Percentiles rank a stretch among this genome's conserved stretches.
Conservation (phyloP, 2,329 filamentous ascomycete species). For the Alternaria gaisen region DNA sequence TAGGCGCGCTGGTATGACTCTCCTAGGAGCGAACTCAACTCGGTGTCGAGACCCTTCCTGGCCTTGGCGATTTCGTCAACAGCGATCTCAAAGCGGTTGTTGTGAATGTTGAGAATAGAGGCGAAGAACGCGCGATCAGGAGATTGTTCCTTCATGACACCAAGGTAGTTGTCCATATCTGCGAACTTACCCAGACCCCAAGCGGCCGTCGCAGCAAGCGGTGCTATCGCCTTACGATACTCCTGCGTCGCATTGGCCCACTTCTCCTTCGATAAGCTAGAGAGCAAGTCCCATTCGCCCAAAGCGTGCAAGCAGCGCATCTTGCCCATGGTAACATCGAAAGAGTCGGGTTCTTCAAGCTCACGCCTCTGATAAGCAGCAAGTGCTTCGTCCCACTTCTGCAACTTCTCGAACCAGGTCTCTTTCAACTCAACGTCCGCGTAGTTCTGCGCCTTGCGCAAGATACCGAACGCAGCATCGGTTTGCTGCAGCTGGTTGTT, state of each 20-base stretch:
- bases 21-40: conserved; percentile 93
- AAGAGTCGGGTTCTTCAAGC: conserved; percentile 72
- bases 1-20: conserved; percentile 99
- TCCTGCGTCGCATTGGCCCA: conserved; percentile 91
- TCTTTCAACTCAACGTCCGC: conserved; percentile 96
- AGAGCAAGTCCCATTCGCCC: conserved; percentile 95
- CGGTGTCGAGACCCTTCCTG: conserved; percentile 91
- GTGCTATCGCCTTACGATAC: conserved; percentile 88
- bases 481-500: conserved; percentile 99
- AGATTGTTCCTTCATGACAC: conserved; percentile 91
- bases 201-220: conserved; percentile 90
- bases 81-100: conserved; percentile 94
- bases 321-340: conserved; percentile 98
- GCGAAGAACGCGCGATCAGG: conserved; percentile 98
- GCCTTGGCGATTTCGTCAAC: conserved; percentile 89
- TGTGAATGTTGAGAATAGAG: conserved; percentile 91
- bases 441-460: conserved; percentile 94
- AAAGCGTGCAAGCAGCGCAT: conserved; percentile 98
- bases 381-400: conserved; percentile 97
- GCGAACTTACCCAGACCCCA: conserved; percentile 99
- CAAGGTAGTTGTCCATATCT: conserved; percentile 95
- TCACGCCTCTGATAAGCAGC: conserved; percentile 91
- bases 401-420: conserved; percentile 98
- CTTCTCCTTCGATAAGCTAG: conserved; percentile 86
- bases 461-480: conserved; percentile 96